Evolutionary conservation across 2,329 filamentous ascomycete species (phyloP).

Genomic region (Fusarium redolens): DNA sequence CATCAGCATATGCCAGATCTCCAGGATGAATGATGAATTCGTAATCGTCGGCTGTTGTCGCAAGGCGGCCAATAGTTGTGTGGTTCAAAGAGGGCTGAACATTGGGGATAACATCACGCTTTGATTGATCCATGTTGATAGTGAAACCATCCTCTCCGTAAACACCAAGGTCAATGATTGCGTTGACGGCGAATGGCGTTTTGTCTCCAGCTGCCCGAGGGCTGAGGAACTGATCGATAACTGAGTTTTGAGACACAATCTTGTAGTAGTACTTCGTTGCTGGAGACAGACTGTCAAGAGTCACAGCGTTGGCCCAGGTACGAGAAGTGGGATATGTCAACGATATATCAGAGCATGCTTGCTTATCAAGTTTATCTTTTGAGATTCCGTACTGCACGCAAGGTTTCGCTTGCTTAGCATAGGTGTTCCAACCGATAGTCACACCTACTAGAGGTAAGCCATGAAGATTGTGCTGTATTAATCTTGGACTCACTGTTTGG

Average conservation of each 20-base stretch:
- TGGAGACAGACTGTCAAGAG: neutral
- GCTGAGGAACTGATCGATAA: slow-evolving; percentile 8
- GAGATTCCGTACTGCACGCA: slow-evolving; percentile 22
- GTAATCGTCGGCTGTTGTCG: slow-evolving; percentile 15
- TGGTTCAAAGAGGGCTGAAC: slow-evolving; percentile 22
- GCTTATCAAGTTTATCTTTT: neutral
- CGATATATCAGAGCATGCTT: slow-evolving; percentile 17
- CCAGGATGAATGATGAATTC: slow-evolving; percentile 27
- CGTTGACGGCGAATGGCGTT: slow-evolving; percentile 22
- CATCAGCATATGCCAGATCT: slow-evolving; percentile 14
- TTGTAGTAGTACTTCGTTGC: slow-evolving; percentile 26
- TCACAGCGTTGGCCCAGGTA: slow-evolving; percentile 20
- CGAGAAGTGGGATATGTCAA: slow-evolving; percentile 29
- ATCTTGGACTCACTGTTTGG: neutral
- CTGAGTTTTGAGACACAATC: slow-evolving; percentile 8
- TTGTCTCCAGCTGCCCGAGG: slow-evolving; percentile 17
- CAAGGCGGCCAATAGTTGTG: slow-evolving; percentile 24
- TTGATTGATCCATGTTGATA: slow-evolving; percentile 15
- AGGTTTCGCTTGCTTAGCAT: slow-evolving; percentile 12
- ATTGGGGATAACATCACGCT: slow-evolving; percentile 13
- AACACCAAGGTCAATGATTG: slow-evolving; percentile 26
- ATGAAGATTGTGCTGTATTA: accelerated
- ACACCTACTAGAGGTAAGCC: neutral
- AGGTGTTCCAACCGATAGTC: slow-evolving; percentile 23
- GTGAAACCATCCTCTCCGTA: slow-evolving; percentile 28